A percentile compares a stretch with the other conserved stretches of the same genome.
phyloP scores from a whole-genome alignment of 2,329 filamentous ascomycete genomes.

The Fusarium sp. region DNA sequence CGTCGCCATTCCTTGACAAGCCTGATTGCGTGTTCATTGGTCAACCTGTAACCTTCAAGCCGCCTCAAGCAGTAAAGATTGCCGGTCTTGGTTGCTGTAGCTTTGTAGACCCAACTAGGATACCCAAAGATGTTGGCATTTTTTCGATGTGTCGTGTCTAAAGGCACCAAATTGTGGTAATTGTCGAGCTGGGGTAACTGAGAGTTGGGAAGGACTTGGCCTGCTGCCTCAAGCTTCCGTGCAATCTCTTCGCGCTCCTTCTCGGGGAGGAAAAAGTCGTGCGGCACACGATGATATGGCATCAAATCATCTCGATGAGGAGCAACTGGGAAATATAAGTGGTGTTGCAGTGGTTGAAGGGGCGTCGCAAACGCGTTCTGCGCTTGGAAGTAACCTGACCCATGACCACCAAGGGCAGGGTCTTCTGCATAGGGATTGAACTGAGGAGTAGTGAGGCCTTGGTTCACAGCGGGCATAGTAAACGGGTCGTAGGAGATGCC shows the following conservation, averaged over 20 bases:
- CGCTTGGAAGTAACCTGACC: slow-evolving; percentile 75
- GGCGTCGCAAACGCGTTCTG: slow-evolving; percentile 64
- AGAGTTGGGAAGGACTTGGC: slow-evolving; percentile 83
- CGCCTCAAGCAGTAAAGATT: slow-evolving; percentile 88
- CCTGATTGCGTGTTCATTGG: slow-evolving; percentile 88
- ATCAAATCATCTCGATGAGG: slow-evolving; percentile 84
- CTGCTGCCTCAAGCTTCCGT: slow-evolving; percentile 85
- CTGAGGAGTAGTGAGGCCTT: slow-evolving; percentile 62
- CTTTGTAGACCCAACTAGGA: slow-evolving; percentile 95
- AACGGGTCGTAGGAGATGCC: slow-evolving; percentile 70
- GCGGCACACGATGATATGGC: slow-evolving; percentile 85
- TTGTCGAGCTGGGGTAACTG: slow-evolving; percentile 84
- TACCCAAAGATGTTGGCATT: slow-evolving; percentile 85
- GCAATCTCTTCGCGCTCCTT: slow-evolving; percentile 88
- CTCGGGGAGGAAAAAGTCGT: slow-evolving; percentile 93
- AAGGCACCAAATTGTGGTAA: slow-evolving; percentile 90
- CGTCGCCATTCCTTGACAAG: slow-evolving; percentile 91
- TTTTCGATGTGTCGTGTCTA: slow-evolving; percentile 85
- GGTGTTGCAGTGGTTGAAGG: slow-evolving; percentile 82
- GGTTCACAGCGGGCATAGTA: slow-evolving; percentile 67
- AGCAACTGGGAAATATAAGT: slow-evolving; percentile 89
- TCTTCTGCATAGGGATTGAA: slow-evolving; percentile 86
- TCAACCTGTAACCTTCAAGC: slow-evolving; percentile 88
- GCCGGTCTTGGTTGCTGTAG: slow-evolving; percentile 87
- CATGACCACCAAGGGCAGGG: slow-evolving; percentile 66